Conservation (phyloP, 2,329 filamentous ascomycete species). For the Exserohilum rostratum region DNA sequence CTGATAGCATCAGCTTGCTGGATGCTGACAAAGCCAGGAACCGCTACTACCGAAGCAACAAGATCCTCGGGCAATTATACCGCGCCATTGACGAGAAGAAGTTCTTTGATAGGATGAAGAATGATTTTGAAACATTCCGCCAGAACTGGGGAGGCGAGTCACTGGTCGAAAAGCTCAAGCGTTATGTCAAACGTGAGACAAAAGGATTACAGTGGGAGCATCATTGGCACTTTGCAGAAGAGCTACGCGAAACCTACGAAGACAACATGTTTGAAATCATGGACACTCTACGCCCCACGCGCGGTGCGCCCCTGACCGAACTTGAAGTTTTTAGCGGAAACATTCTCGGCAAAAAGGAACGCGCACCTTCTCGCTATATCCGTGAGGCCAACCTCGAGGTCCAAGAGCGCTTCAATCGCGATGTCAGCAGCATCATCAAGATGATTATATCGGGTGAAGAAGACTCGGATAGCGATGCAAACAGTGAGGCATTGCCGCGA, state of each 20-base stretch:
- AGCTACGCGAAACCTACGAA: constrained; percentile 58
- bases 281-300: constrained; percentile 43
- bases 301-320: constrained; percentile 37
- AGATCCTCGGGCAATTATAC: constrained; percentile 73
- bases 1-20: constrained; percentile 42
- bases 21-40: constrained; percentile 51
- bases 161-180: constrained; percentile 46
- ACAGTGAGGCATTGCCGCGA: constrained; percentile 53
- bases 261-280: constrained; percentile 57
- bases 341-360: constrained; percentile 59
- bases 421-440: constrained; percentile 52
- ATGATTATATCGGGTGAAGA: constrained; percentile 52
- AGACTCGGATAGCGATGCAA: constrained; percentile 31
- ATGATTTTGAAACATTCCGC: constrained; percentile 17
- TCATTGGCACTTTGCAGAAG: constrained; percentile 48
- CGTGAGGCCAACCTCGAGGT: constrained; percentile 43
- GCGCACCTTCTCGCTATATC: constrained; percentile 40
- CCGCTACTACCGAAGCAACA: constrained; percentile 70
- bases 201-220: constrained; percentile 51
- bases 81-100: constrained; percentile 73
- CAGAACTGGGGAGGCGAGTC: constrained; percentile 11
- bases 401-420: constrained; percentile 50
- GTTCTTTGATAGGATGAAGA: constrained; percentile 56
- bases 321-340: constrained; percentile 61
- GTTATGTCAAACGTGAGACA: constrained; percentile 49